These are phyloP conservation scores for Plasmodium gallinaceum DNA, from an alignment of 169 alveolate genomes.

Conservation along the genomic window DNA sequence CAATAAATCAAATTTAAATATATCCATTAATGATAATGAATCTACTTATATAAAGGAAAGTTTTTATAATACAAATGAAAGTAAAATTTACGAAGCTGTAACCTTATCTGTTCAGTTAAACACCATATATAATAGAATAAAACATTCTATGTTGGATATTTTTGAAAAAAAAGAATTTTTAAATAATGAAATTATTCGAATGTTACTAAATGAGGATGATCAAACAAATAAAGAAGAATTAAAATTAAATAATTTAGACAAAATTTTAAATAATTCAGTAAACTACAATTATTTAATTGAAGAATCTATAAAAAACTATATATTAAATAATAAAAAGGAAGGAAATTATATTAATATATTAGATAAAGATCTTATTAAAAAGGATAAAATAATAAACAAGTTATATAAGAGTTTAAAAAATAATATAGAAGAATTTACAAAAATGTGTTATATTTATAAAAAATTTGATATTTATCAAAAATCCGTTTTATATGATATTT, in stretches of 20 bases:
- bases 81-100: constrained; percentile 34
- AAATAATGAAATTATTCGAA: constrained; percentile 9
- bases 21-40: not conserved
- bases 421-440: constrained; percentile 23
- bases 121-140: constrained; percentile 53
- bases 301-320: constrained; percentile 41
- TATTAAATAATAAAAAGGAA: constrained; percentile 33
- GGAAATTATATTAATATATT: not conserved
- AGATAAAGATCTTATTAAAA: constrained; percentile 42
- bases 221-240: not conserved
- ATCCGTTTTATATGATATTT: constrained; percentile 24
- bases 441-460: constrained; percentile 38
- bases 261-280: not conserved
- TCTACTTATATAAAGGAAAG: not conserved
- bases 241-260: not conserved
- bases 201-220: constrained; percentile 25
- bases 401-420: constrained; percentile 32
- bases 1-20: not conserved
- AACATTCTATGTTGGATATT: constrained; percentile 37
- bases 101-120: constrained; percentile 38
- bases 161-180: constrained; percentile 17
- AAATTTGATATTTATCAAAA: constrained; percentile 69
- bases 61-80: not conserved
- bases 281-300: constrained; percentile 32
- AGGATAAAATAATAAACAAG: constrained; percentile 32